phyloP scores from a whole-genome alignment of 2,329 filamentous ascomycete genomes.

The Talaromyces verruculosus region DNA sequence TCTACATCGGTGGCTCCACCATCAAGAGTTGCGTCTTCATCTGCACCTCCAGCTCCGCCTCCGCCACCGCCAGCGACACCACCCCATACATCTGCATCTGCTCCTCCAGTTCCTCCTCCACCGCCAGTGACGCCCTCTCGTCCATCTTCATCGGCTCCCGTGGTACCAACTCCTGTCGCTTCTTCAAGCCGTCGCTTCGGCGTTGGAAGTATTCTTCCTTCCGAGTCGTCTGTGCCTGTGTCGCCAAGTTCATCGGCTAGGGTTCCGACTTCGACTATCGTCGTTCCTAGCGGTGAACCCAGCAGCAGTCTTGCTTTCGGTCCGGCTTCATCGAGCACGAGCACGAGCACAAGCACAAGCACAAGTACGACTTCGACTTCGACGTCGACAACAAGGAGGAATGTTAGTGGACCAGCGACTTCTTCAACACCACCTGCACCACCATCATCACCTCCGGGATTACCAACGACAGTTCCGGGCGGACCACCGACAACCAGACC shows the following conservation, averaged over 20 bases:
- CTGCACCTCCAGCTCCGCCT: not conserved
- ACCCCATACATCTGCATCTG: not conserved
- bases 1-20: not conserved
- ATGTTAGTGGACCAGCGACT: not conserved
- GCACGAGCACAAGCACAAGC: no score
- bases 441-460: not conserved
- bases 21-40: not conserved
- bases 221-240: not conserved
- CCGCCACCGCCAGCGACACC: not conserved
- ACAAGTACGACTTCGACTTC: not conserved
- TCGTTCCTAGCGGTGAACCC: not conserved
- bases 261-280: not conserved
- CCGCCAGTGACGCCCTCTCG: not conserved
- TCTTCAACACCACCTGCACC: not conserved
- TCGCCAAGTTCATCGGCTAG: not conserved
- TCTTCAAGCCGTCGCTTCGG: not conserved
- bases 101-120: not conserved
- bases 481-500: not conserved
- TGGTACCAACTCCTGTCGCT: not conserved
- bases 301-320: not conserved
- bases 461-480: not conserved
- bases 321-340: not conserved
- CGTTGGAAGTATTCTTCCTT: not conserved
- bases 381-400: not conserved
- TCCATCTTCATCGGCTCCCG: not conserved